These are phyloP conservation scores for Lolium perenne DNA, from an alignment of 176 grass and related monocot genomes.

Conservation along the genomic window DNA sequence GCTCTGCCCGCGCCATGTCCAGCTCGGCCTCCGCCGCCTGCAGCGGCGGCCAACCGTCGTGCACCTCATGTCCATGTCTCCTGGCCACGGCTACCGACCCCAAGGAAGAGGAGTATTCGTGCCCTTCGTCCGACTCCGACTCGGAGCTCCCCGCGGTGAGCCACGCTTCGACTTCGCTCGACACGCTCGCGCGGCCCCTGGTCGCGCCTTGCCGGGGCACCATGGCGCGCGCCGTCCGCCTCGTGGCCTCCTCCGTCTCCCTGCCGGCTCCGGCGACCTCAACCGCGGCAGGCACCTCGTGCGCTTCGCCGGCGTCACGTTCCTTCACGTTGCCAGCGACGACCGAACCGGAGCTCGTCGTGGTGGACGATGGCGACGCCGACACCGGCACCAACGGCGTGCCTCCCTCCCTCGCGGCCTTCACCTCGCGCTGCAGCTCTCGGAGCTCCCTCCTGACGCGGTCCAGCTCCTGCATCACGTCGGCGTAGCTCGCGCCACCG, in stretches of 20 bases:
- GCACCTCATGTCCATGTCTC: not conserved
- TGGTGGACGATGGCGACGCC: not conserved
- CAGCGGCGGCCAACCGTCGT: slow-evolving; percentile 19
- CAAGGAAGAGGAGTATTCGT: not conserved
- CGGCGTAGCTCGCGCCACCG: slow-evolving; percentile 18
- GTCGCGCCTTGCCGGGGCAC: slow-evolving; percentile 25
- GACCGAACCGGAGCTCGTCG: not conserved
- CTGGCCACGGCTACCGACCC: not conserved
- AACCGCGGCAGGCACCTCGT: slow-evolving; percentile 37
- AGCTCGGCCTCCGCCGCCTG: slow-evolving; percentile 54
- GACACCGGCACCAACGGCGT: not conserved
- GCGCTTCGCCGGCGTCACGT: slow-evolving; percentile 34
- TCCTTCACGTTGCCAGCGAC: not conserved
- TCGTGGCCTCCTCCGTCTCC: slow-evolving; percentile 9
- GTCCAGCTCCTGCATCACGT: slow-evolving; percentile 64
- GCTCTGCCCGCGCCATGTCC: slow-evolving; percentile 52
- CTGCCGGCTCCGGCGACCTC: slow-evolving; percentile 37
- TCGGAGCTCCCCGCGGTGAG: slow-evolving; percentile 62
- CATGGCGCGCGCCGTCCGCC: slow-evolving; percentile 31
- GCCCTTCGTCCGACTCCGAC: not conserved
- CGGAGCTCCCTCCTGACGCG: slow-evolving; percentile 67
- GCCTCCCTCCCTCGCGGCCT: slow-evolving; percentile 43
- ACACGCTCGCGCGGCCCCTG: slow-evolving; percentile 30
- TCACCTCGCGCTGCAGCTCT: slow-evolving; percentile 65
- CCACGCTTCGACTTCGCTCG: slow-evolving; percentile 38